Percentiles rank a stretch among this genome's conserved stretches.
Evolutionary conservation across 352 stramenopile species (phyloP).

Genomic region (Pythium sp.): DNA sequence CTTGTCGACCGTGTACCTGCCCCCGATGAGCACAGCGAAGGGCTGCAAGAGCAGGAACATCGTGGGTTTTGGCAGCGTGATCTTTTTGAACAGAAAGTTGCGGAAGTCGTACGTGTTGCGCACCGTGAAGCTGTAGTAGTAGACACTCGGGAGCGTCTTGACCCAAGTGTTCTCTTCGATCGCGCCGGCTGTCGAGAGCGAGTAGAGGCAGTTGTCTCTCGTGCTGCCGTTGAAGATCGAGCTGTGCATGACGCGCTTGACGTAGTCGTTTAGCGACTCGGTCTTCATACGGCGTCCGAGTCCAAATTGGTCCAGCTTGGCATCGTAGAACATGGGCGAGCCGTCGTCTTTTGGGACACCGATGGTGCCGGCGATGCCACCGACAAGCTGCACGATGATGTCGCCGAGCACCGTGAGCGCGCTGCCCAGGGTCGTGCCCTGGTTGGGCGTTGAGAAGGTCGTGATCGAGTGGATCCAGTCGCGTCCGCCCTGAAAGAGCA

Average conservation of each 20-base stretch:
- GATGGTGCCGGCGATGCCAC: conserved; percentile 15
- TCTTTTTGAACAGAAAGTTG: conserved; percentile 14
- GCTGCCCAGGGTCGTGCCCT: conserved; percentile 25
- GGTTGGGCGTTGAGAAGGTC: conserved; percentile 23
- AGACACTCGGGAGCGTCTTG: conserved; percentile 20
- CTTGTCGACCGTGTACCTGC: conserved; percentile 14
- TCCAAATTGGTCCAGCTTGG: conserved; percentile 20
- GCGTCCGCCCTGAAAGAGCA: conserved; percentile 26
- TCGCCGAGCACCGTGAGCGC: conserved; percentile 20
- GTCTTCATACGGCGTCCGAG: conserved; percentile 1
- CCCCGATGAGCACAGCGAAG: conserved; percentile 9
- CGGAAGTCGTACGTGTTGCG: conserved; percentile 9
- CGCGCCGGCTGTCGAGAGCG: conserved; percentile 14
- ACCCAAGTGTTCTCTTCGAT: conserved; percentile 19
- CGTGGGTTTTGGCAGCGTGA: conserved; percentile 11
- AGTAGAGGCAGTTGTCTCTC: conserved; percentile 18
- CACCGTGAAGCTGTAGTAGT: conserved; percentile 22
- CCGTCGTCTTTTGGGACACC: conserved; percentile 2
- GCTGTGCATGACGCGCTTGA: conserved; percentile 14
- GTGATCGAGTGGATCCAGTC: conserved; percentile 38
- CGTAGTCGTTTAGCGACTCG: conserved; percentile 14
- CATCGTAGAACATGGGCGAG: conserved; percentile 18
- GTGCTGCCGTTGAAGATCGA: conserved; percentile 10
- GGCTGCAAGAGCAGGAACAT: conserved; percentile 17
- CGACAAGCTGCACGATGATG: conserved; percentile 15